These are phyloP conservation scores for Daedalea quercina DNA, from an alignment of 768 basidiomycete genomes.

Conservation along the genomic window DNA sequence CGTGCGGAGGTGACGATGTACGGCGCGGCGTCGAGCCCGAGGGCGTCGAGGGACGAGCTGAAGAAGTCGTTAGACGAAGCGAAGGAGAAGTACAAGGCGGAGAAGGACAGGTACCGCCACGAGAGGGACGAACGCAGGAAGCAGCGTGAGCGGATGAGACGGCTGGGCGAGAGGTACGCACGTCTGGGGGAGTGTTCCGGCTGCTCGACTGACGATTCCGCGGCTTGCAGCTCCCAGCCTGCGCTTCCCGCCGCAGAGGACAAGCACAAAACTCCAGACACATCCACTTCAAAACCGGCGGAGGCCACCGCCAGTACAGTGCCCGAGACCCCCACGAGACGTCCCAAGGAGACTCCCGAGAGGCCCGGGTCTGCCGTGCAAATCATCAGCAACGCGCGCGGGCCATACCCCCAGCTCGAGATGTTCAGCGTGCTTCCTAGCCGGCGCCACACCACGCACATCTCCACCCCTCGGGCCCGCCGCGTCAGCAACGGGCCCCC, in stretches of 20 bases:
- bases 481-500: conserved; percentile 28
- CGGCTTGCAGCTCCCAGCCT: neutral
- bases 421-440: conserved; percentile 54
- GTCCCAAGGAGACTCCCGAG: conserved; percentile 1
- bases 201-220: neutral
- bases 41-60: conserved; percentile 11
- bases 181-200: neutral
- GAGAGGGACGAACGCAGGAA: conserved; percentile 41
- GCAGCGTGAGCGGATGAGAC: conserved; percentile 8
- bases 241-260: neutral
- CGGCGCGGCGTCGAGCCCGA: conserved; percentile 8
- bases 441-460: conserved; percentile 34
- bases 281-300: conserved; percentile 6
- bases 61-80: conserved; percentile 48
- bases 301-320: neutral
- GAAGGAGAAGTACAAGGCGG: conserved; percentile 57
- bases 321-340: neutral
- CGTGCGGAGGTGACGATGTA: conserved; percentile 14
- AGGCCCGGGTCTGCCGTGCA: conserved; percentile 24
- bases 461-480: conserved; percentile 23
- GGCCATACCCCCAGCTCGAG: conserved; percentile 55
- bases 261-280: neutral
- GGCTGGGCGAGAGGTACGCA: conserved; percentile 15
- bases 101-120: conserved; percentile 63
- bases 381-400: conserved; percentile 57